Percentiles rank a stretch among this genome's conserved stretches.
Evolutionary conservation across 768 basidiomycete species (phyloP).

Genomic region (Kwoniella sp.): DNA sequence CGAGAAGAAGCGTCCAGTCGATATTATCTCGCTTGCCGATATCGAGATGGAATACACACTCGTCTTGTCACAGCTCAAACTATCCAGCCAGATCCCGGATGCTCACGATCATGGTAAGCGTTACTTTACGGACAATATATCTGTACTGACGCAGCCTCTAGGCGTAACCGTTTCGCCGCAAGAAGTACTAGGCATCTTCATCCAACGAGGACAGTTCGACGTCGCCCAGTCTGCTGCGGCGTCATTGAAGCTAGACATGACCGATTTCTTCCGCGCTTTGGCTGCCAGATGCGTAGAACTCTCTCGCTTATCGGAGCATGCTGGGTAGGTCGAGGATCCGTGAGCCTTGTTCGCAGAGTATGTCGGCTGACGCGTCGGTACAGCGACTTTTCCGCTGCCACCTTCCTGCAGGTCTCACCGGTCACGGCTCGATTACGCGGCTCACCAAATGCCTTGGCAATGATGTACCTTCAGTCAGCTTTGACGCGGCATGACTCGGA

Average conservation of each 20-base stretch:
- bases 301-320: constrained; percentile 46
- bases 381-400: constrained; percentile 62
- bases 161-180: constrained; percentile 43
- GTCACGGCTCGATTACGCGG: constrained; percentile 73
- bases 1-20: constrained; percentile 63
- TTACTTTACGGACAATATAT: background rate
- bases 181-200: constrained; percentile 70
- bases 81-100: constrained; percentile 64
- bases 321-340: constrained; percentile 54
- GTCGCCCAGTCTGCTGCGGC: constrained; percentile 72
- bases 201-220: constrained; percentile 73
- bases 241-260: constrained; percentile 77
- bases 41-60: constrained; percentile 57
- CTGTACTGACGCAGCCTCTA: background rate
- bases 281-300: constrained; percentile 74
- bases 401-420: constrained; percentile 62
- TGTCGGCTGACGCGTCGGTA: background rate
- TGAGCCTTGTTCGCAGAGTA: background rate
- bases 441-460: constrained; percentile 69
- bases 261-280: constrained; percentile 72
- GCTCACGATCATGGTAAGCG: constrained; percentile 60
- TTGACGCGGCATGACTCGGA: constrained; percentile 71
- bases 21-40: constrained; percentile 74
- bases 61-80: constrained; percentile 70
- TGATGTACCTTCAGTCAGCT: constrained; percentile 79